Conservation (phyloP, 305 asterid genomes). For the Fraxinus ornus region DNA sequence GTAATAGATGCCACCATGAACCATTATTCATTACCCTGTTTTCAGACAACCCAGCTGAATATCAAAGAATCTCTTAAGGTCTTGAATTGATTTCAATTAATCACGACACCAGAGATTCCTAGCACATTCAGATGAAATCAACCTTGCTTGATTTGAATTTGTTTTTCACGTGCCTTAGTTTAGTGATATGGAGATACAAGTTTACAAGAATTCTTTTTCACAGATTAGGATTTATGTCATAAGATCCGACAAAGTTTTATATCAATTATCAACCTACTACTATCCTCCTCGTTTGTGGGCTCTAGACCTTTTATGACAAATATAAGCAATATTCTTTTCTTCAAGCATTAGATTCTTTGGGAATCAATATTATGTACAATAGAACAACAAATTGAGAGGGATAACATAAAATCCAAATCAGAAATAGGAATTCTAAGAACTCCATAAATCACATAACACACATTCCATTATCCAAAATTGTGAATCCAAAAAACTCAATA, state of each 20-base stretch:
- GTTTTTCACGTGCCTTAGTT: background rate
- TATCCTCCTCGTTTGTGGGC: background rate
- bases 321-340: background rate
- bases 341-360: conserved; percentile 21
- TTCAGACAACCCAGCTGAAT: conserved; percentile 87
- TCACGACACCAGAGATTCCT: background rate
- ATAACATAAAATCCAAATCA: background rate
- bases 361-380: conserved; percentile 16
- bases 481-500: background rate
- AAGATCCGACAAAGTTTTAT: background rate
- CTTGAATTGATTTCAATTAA: background rate
- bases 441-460: background rate
- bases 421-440: background rate
- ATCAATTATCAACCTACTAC: background rate
- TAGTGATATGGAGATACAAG: background rate
- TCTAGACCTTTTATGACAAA: background rate
- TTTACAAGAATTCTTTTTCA: background rate
- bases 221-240: background rate
- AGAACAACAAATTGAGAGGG: conserved; percentile 12
- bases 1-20: background rate
- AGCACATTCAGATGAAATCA: conserved; percentile 1
- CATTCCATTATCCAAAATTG: background rate
- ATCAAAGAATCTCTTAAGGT: background rate
- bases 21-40: conserved; percentile 45
- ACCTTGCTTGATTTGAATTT: background rate